These are phyloP conservation scores for Leccinum obscurum DNA, from an alignment of 768 basidiomycete genomes.

Conservation along the genomic window DNA sequence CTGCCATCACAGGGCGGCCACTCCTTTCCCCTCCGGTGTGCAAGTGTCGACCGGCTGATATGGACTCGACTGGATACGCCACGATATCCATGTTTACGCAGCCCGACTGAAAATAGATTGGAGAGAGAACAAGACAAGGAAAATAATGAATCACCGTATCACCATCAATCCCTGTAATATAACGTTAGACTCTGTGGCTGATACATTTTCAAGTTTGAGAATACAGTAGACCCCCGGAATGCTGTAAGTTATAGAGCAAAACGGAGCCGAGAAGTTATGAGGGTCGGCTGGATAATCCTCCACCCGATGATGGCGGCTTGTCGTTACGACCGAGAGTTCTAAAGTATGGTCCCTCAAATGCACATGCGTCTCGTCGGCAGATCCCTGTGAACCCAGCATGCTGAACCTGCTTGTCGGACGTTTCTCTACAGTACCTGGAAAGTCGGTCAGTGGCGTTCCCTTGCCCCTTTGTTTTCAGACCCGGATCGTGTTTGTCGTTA, in stretches of 20 bases:
- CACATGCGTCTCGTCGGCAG: not conserved
- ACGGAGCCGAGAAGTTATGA: not conserved
- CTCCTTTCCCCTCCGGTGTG: not conserved
- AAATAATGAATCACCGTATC: not conserved
- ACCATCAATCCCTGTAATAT: not conserved
- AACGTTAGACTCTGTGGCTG: not conserved
- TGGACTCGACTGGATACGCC: not conserved
- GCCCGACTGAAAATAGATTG: not conserved
- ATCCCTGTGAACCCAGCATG: not conserved
- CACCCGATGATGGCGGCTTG: not conserved
- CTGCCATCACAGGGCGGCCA: not conserved
- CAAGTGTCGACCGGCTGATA: not conserved
- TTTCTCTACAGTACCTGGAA: not conserved
- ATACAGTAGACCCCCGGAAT: not conserved
- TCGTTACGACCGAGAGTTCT: not conserved
- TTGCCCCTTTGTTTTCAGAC: not conserved
- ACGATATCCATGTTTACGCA: not conserved
- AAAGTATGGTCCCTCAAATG: not conserved
- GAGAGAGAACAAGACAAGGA: not conserved
- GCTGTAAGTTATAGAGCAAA: not conserved
- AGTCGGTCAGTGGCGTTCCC: not conserved
- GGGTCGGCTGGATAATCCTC: not conserved
- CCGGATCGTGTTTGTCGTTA: not conserved
- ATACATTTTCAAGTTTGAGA: not conserved
- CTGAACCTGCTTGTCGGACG: not conserved